These are phyloP conservation scores for Paramyrothecium sp. DNA, from an alignment of 2,329 filamentous ascomycete species.

Conservation along the genomic window DNA sequence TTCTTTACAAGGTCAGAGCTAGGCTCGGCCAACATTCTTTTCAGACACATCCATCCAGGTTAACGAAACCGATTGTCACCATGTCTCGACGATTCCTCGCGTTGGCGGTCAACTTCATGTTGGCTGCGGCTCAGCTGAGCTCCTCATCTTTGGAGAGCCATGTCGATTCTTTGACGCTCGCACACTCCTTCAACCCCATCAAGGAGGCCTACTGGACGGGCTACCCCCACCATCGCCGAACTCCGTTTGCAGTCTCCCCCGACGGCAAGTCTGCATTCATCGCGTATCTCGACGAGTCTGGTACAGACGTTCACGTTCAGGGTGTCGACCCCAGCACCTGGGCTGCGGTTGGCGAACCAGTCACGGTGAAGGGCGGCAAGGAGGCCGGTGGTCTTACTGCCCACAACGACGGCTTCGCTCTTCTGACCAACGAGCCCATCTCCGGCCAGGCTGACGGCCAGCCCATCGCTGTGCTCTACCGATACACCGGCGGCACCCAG, in stretches of 20 bases:
- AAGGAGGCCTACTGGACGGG: conserved; percentile 61
- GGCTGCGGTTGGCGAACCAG: conserved; percentile 46
- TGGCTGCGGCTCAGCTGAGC: conserved; percentile 20
- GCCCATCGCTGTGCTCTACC: conserved; percentile 58
- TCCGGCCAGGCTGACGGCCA: conserved; percentile 47
- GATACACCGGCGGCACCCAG: conserved; percentile 53
- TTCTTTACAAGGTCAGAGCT: neutral
- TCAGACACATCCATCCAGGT: neutral
- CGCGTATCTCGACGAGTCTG: conserved; percentile 57
- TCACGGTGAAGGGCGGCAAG: conserved; percentile 52
- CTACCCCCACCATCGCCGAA: conserved; percentile 59
- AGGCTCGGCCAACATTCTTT: neutral
- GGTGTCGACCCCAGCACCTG: conserved; percentile 54
- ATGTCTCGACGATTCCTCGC: conserved; percentile 21
- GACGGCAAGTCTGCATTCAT: conserved; percentile 58
- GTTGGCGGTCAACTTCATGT: conserved; percentile 21
- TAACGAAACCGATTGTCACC: neutral
- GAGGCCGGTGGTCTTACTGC: conserved; percentile 62
- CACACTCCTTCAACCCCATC: conserved; percentile 53
- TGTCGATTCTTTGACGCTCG: conserved; percentile 45
- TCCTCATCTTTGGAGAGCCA: conserved; percentile 24
- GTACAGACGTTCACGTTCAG: conserved; percentile 56
- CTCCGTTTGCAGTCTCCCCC: conserved; percentile 61
- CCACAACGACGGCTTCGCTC: conserved; percentile 63
- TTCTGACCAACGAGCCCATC: conserved; percentile 57